Evolutionary conservation across 345 rosid species (phyloP).

Genomic region (Mercurialis annua): DNA sequence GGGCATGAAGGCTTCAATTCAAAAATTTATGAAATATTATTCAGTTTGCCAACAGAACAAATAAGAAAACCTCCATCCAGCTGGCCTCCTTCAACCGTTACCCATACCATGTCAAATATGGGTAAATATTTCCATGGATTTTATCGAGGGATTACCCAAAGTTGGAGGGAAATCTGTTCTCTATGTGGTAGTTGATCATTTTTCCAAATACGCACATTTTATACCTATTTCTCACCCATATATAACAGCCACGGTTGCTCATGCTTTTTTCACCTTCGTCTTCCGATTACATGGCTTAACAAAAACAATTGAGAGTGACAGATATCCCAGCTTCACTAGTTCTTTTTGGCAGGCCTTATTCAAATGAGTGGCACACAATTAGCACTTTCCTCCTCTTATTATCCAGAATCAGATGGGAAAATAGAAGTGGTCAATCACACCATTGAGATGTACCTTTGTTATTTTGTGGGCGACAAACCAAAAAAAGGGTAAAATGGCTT

Average conservation of each 20-base stretch:
- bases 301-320: neutral
- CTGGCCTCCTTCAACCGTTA: neutral
- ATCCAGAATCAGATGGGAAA: neutral
- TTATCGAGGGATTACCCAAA: neutral
- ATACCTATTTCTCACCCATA: neutral
- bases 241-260: neutral
- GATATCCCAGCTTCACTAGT: neutral
- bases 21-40: neutral
- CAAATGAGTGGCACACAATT: neutral
- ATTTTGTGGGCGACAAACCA: neutral
- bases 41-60: neutral
- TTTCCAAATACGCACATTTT: neutral
- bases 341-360: neutral
- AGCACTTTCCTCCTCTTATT: neutral
- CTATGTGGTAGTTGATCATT: neutral
- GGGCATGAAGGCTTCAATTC: neutral
- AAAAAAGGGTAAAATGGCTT: neutral
- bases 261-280: neutral
- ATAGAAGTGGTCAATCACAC: neutral
- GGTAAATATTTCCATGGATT: neutral
- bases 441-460: neutral
- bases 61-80: neutral
- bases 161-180: neutral
- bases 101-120: neutral
- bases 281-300: neutral